These are phyloP conservation scores for Penicillium steckii DNA, from an alignment of 495 filamentous ascomycete genomes.

Conservation along the genomic window DNA sequence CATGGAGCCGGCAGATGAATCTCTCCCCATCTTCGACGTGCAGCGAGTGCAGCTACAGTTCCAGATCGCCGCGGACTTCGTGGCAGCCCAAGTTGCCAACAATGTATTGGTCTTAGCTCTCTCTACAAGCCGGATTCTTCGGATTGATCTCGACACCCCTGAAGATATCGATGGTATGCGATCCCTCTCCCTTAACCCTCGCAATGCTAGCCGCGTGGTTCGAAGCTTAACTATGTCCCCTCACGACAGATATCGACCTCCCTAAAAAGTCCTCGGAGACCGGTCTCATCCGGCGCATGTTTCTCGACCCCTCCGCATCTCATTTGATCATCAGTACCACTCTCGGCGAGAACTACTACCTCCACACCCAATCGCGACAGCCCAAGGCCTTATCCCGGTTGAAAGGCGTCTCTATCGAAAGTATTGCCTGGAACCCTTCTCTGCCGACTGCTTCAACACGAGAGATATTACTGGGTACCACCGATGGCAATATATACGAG, in stretches of 20 bases:
- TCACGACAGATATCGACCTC: constrained; percentile 80
- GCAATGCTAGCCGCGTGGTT: constrained; percentile 15
- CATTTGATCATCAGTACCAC: constrained; percentile 91
- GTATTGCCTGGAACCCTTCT: constrained; percentile 94
- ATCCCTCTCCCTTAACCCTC: constrained; percentile 3
- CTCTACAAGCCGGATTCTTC: constrained; percentile 81
- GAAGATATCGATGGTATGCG: constrained; percentile 87
- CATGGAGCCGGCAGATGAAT: constrained; percentile 56
- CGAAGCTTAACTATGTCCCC: constrained; percentile 15
- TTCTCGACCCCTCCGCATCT: constrained; percentile 93
- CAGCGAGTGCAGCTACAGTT: constrained; percentile 89
- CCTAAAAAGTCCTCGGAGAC: constrained; percentile 89
- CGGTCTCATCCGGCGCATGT: constrained; percentile 90
- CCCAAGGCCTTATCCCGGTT: constrained; percentile 78
- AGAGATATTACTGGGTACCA: constrained; percentile 89
- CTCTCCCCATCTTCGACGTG: constrained; percentile 88
- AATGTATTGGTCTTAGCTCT: constrained; percentile 92
- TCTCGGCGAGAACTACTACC: constrained; percentile 93
- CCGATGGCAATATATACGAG: constrained; percentile 93
- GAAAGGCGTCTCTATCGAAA: constrained; percentile 83
- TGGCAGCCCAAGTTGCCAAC: constrained; percentile 93
- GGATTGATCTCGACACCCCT: constrained; percentile 90
- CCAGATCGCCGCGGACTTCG: constrained; percentile 87
- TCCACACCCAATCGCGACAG: constrained; percentile 89
- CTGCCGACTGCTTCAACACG: constrained; percentile 91